Percentiles rank a stretch among this genome's conserved stretches.
Conservation (phyloP, 1,139 yeast species). For the Pneumocystis murina region DNA sequence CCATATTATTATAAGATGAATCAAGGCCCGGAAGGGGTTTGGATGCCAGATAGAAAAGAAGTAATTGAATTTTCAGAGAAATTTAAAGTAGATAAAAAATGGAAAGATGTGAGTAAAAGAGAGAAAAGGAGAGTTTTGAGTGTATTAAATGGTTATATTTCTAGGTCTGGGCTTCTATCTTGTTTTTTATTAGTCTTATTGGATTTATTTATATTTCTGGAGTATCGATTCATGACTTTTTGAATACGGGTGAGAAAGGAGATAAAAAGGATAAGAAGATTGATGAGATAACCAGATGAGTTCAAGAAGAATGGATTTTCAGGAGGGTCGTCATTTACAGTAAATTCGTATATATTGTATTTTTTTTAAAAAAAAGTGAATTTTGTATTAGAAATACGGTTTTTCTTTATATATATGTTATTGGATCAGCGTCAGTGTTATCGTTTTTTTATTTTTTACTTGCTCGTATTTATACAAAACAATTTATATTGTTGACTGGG, state of each 20-base stretch:
- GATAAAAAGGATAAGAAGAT: neutral
- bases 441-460: conserved; percentile 41
- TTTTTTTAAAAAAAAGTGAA: neutral
- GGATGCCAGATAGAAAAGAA: neutral
- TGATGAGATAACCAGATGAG: neutral
- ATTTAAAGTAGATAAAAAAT: neutral
- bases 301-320: neutral
- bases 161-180: conserved; percentile 44
- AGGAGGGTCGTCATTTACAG: conserved; percentile 31
- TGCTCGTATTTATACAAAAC: conserved; percentile 48
- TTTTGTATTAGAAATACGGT: conserved; percentile 48
- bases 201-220: conserved; percentile 65
- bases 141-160: neutral
- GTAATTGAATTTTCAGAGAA: neutral
- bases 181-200: conserved; percentile 44
- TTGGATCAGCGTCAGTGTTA: conserved; percentile 45
- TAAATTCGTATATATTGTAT: conserved; percentile 19
- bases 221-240: conserved; percentile 51
- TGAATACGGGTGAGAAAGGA: conserved; percentile 13
- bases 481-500: conserved; percentile 55
- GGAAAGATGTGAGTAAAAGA: neutral
- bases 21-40: neutral
- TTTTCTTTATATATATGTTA: conserved; percentile 51
- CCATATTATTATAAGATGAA: neutral
- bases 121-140: neutral